Percentiles rank a stretch among this genome's conserved stretches.
phyloP scores from a whole-genome alignment of 2,329 filamentous ascomycete species.

The Sphaerulina vaccinii region DNA sequence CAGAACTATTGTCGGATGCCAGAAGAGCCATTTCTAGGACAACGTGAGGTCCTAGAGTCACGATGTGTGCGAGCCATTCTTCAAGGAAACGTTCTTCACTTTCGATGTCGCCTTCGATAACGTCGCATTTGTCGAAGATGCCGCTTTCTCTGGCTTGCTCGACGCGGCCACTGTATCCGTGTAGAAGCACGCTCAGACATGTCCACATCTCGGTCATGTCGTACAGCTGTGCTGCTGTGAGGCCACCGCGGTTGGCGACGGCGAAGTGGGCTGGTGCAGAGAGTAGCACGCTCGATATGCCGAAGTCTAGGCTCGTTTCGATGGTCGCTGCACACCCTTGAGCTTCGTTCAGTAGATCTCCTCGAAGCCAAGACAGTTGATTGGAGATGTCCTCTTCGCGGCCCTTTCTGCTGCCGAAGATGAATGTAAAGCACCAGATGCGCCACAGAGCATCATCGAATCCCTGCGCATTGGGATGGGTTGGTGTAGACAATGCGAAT shows the following conservation, averaged over 20 bases:
- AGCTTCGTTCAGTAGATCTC: conserved; percentile 53
- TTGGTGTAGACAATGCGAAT: conserved; percentile 51
- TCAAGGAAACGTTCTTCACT: conserved; percentile 56
- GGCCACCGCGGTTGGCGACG: conserved; percentile 54
- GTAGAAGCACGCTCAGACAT: conserved; percentile 57
- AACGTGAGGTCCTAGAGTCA: conserved; percentile 58
- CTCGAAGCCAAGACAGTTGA: conserved; percentile 63
- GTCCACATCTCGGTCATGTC: conserved; percentile 67
- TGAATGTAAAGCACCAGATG: conserved; percentile 64
- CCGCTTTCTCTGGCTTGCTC: conserved; percentile 56
- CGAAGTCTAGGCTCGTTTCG: conserved; percentile 48
- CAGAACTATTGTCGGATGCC: conserved; percentile 39
- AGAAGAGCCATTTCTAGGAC: conserved; percentile 52
- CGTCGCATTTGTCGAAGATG: conserved; percentile 53
- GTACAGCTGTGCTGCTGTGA: conserved; percentile 58
- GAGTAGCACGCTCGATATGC: conserved; percentile 55
- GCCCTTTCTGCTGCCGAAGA: conserved; percentile 59
- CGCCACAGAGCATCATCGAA: conserved; percentile 64
- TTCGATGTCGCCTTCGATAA: conserved; percentile 50
- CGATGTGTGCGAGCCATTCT: conserved; percentile 61
- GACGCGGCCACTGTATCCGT: conserved; percentile 55
- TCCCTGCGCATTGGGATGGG: conserved; percentile 46
- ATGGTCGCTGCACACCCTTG: conserved; percentile 47
- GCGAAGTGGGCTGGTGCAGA: conserved; percentile 59
- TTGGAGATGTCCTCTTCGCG: conserved; percentile 59